Conservation (phyloP, 306 rosid genomes). For the Quercus suber region DNA sequence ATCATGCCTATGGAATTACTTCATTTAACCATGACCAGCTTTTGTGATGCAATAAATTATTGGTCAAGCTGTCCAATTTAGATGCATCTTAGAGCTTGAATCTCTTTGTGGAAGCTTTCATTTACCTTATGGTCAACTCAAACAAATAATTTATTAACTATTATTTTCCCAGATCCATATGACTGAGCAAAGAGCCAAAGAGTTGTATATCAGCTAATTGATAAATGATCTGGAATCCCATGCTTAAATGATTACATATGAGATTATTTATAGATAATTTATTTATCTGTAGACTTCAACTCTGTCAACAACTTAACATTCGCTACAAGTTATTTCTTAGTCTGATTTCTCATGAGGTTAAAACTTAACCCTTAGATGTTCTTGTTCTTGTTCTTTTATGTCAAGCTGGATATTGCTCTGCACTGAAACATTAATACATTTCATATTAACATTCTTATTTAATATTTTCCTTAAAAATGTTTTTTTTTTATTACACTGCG, state of each 20-base stretch:
- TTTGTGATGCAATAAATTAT: not conserved
- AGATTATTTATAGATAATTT: not conserved
- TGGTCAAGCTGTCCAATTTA: not conserved
- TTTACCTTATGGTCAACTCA: not conserved
- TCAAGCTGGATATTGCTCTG: not conserved
- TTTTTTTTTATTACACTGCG: conserved; percentile 7
- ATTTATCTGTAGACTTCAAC: not conserved
- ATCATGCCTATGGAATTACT: too few species aligned
- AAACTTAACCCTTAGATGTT: not conserved
- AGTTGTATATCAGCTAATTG: not conserved
- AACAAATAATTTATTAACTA: not conserved
- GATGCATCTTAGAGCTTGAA: not conserved
- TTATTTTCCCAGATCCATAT: not conserved
- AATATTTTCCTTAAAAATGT: conserved; percentile 1
- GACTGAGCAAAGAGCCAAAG: not conserved
- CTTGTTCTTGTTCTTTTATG: not conserved
- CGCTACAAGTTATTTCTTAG: not conserved
- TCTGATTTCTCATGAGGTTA: not conserved
- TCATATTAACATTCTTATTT: not conserved
- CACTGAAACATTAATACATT: not conserved
- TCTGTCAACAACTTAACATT: not conserved
- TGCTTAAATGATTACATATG: not conserved
- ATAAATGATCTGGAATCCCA: not conserved
- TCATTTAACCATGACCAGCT: not conserved
- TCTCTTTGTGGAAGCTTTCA: not conserved